Conservation (phyloP, 805 yeast species). For the Schwanniomyces sp. region DNA sequence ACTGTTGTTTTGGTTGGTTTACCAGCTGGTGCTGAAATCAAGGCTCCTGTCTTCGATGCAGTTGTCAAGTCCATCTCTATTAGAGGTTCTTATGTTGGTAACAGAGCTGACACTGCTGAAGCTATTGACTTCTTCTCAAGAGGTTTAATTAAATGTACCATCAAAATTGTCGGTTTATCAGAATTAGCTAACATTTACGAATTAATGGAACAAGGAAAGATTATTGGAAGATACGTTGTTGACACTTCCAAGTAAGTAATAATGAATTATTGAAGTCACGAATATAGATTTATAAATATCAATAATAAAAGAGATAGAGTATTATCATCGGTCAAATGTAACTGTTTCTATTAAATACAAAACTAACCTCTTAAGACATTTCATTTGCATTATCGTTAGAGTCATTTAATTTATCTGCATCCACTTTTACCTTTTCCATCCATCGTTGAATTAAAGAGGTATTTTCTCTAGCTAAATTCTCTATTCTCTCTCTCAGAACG, state of each 20-base stretch:
- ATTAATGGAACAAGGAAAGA: constrained; percentile 42
- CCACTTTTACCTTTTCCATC: constrained; percentile 44
- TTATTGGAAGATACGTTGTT: constrained; percentile 46
- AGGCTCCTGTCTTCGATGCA: constrained; percentile 39
- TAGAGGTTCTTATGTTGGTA: constrained; percentile 46
- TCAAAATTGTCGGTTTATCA: constrained; percentile 40
- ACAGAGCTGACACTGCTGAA: constrained; percentile 47
- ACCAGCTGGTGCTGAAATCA: constrained; percentile 45
- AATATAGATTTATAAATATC: background rate
- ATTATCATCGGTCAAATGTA: background rate
- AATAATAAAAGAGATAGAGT: background rate
- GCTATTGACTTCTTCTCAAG: constrained; percentile 45
- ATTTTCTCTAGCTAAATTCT: constrained; percentile 48
- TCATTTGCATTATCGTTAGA: constrained; percentile 32
- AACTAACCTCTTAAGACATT: background rate
- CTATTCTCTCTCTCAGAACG: constrained; percentile 38
- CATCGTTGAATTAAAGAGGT: constrained; percentile 47
- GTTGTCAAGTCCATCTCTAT: constrained; percentile 40
- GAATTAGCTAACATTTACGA: constrained; percentile 40
- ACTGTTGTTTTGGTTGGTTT: constrained; percentile 46
- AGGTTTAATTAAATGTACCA: constrained; percentile 43
- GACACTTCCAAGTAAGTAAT: constrained; percentile 35
- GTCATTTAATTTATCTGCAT: constrained; percentile 60
- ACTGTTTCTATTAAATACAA: background rate
- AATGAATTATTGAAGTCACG: background rate